Base-by-base conservation (phyloP, 78 protist species). In the Tieghemostelium lacteum region DNA sequence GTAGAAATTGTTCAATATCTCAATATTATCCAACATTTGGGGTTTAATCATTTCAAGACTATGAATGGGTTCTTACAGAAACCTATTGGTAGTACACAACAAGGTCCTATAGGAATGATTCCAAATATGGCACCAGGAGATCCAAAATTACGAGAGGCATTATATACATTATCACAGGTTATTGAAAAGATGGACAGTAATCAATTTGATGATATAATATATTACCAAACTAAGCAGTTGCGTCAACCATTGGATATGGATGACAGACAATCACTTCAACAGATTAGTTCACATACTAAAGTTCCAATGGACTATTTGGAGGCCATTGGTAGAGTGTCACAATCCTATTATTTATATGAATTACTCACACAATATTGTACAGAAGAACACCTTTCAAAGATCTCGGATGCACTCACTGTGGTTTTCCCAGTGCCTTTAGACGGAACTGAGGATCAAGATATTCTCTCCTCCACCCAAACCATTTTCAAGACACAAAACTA, bases 1-100 rank as follows among this genome's bases (percentile, higher is more conserved):
- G n/a, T n/a, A n/a, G n/a, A n/a, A n/a, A n/a, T n/a, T n/a, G n/a
- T n/a, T n/a, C n/a, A n/a, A n/a, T n/a, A n/a, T n/a, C n/a, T n/a
- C n/a, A n/a, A n/a, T n/a, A n/a, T n/a, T n/a, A n/a, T n/a, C n/a
- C 76, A 83, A 26, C 52, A 83, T 69, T 57, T 83, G 28, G 89
- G 89, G 2, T 7, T 31, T 2, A 33, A n/a, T 39, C 89, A 83
- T 69, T 28, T 83, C 8, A 61, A 83, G 26, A 83, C 89, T 0
- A 57, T 83, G 22, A 69, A 69, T 57, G 45, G 70, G 6, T 83
- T 83, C 37, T 29, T 83, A 26, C 89, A 83, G 37, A 50, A 58
- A 69, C 69, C 75, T 12, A 58, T 37, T 34, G 34, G 57, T 19
- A 19, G 3, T 29, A 14, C 36, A n/a, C 7, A 63, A 40, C 57